Percentiles rank a stretch among this genome's conserved stretches.
These are phyloP conservation scores for Arthrobotrys pseudoclavata DNA, from an alignment of 2,329 filamentous ascomycete genomes.

Conservation along the genomic window DNA sequence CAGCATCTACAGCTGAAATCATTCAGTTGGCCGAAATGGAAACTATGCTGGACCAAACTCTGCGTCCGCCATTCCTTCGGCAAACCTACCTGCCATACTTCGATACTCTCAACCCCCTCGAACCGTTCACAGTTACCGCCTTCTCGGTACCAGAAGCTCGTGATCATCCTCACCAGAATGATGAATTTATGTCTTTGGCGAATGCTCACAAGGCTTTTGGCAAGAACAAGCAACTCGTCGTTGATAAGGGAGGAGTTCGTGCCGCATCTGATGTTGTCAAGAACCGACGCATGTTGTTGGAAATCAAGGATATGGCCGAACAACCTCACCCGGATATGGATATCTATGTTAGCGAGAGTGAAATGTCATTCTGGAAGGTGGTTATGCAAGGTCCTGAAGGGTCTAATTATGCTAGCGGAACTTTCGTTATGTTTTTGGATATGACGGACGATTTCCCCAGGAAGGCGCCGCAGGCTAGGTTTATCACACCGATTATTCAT, in stretches of 20 bases:
- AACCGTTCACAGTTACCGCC: slow-evolving; percentile 51
- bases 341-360: slow-evolving; percentile 61
- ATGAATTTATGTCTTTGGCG: slow-evolving; percentile 56
- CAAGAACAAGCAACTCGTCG: slow-evolving; percentile 45
- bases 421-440: slow-evolving; percentile 61
- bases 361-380: slow-evolving; percentile 62
- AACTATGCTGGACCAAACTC: slow-evolving; percentile 57
- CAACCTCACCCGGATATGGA: slow-evolving; percentile 61
- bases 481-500: slow-evolving; percentile 62
- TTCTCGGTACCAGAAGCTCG: slow-evolving; percentile 49
- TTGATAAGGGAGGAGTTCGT: slow-evolving; percentile 39
- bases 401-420: slow-evolving; percentile 56
- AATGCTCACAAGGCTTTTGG: slow-evolving; percentile 51
- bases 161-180: slow-evolving; percentile 45
- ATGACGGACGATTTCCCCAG: slow-evolving; percentile 61
- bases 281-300: slow-evolving; percentile 55
- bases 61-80: slow-evolving; percentile 38
- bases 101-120: slow-evolving; percentile 49
- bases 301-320: slow-evolving; percentile 60
- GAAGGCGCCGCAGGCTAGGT: slow-evolving; percentile 60
- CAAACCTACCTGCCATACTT: slow-evolving; percentile 49
- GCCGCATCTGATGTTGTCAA: slow-evolving; percentile 41
- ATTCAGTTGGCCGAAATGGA: slow-evolving; percentile 57
- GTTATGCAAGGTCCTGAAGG: slow-evolving; percentile 59
- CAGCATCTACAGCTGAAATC: slow-evolving; percentile 47